phyloP scores from a whole-genome alignment of 140 eudicot genomes.

The Cichorium intybus region DNA sequence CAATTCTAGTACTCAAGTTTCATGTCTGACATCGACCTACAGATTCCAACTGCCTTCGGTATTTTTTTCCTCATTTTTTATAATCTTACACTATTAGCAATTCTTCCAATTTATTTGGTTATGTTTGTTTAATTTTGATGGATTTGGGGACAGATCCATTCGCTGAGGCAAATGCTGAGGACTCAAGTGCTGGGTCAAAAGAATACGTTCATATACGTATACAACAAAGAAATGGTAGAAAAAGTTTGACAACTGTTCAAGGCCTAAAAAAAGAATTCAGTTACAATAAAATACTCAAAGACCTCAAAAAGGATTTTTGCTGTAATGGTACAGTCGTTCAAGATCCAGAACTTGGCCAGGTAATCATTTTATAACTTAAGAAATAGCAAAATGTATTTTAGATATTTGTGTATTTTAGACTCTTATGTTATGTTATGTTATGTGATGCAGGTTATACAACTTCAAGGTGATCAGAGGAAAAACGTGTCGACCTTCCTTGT shows the following conservation, averaged over 20 bases:
- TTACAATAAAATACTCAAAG: slow-evolving; percentile 56
- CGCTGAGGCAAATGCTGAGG: slow-evolving; percentile 75
- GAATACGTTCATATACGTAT: slow-evolving; percentile 70
- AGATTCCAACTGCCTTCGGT: slow-evolving; percentile 67
- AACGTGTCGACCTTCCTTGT: slow-evolving; percentile 62
- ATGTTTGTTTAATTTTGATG: background rate
- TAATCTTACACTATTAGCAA: background rate
- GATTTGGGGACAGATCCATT: slow-evolving; percentile 45
- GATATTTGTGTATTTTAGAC: too few species aligned
- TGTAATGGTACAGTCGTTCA: slow-evolving; percentile 78
- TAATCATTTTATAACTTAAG: slow-evolving; percentile 14
- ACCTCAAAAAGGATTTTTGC: slow-evolving; percentile 69
- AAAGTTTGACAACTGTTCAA: slow-evolving; percentile 73
- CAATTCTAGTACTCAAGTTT: slow-evolving; percentile 43
- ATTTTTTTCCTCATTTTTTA: slow-evolving; percentile 7
- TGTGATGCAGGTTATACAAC: slow-evolving; percentile 53
- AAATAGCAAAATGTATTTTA: too few species aligned
- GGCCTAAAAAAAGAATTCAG: slow-evolving; percentile 62
- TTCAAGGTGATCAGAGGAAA: slow-evolving; percentile 79
- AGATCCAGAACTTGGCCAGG: slow-evolving; percentile 77
- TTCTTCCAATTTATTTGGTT: background rate
- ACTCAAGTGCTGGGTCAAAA: slow-evolving; percentile 67
- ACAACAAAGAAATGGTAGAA: slow-evolving; percentile 71
- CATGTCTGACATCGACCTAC: slow-evolving; percentile 81
- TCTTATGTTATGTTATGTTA: background rate